phyloP scores from a whole-genome alignment of 306 rosid species.

The Cyclanthera cordifolia region DNA sequence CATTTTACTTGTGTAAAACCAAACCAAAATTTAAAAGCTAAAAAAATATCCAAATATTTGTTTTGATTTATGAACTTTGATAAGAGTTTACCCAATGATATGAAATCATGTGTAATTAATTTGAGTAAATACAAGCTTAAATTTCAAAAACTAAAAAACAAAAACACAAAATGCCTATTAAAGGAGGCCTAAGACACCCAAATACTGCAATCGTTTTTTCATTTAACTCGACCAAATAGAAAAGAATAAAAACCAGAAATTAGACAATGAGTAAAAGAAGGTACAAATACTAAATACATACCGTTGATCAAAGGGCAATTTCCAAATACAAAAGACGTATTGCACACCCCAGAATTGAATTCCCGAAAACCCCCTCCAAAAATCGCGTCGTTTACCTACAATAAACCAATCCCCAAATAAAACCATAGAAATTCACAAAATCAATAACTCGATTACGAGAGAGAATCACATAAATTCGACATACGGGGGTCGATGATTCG shows the following conservation, averaged over 20 bases:
- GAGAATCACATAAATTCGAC: neutral
- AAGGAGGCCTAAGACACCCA: too few relatives aligned
- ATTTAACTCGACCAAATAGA: neutral
- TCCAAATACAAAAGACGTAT: slow-evolving; percentile 25
- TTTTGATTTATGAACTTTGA: too few relatives aligned
- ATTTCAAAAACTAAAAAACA: too few relatives aligned
- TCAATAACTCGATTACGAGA: neutral
- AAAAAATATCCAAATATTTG: too few relatives aligned
- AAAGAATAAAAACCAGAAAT: neutral
- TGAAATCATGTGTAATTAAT: too few relatives aligned
- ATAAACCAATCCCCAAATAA: neutral
- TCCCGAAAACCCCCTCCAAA: slow-evolving; percentile 31
- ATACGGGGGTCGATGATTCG: slow-evolving; percentile 23
- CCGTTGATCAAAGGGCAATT: slow-evolving; percentile 27
- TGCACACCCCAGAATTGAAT: slow-evolving; percentile 35
- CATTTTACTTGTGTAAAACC: too few relatives aligned
- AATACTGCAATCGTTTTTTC: neutral
- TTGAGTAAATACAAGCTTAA: too few relatives aligned
- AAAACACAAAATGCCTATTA: too few relatives aligned
- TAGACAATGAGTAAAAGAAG: neutral
- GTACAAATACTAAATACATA: slow-evolving; percentile 13
- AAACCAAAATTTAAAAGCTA: too few relatives aligned
- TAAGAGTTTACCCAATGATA: too few relatives aligned
- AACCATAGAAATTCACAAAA: neutral
- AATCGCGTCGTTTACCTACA: slow-evolving; percentile 33